Evolutionary conservation across 495 filamentous ascomycete genomes (phyloP).

Genomic region (Podospora pseudocomata): DNA sequence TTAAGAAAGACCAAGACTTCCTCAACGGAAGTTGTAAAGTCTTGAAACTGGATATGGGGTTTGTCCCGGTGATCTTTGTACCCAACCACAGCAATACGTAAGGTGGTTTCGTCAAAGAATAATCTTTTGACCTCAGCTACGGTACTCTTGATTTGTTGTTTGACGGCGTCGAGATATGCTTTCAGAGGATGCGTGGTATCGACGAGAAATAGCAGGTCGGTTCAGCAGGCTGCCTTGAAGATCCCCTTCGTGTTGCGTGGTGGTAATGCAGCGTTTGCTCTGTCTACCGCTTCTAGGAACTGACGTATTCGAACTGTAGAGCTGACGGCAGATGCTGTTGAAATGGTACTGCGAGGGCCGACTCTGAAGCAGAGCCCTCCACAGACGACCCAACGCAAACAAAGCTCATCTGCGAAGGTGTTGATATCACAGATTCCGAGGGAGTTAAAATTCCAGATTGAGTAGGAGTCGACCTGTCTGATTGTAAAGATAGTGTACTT

Average conservation of each 20-base stretch:
- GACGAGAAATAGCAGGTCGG: conserved; percentile 40
- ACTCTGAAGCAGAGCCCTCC: no score
- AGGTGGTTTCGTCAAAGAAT: conserved; percentile 38
- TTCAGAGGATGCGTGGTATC: conserved; percentile 39
- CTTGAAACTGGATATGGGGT: conserved; percentile 34
- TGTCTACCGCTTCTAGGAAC: no score
- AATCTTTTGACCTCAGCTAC: conserved; percentile 31
- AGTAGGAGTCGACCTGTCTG: no score
- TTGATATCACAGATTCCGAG: no score
- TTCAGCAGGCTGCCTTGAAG: conserved; percentile 36
- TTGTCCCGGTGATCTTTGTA: conserved; percentile 38
- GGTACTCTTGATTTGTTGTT: conserved; percentile 35
- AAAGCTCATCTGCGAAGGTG: no score
- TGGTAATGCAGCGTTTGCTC: no score
- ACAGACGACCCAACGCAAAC: no score
- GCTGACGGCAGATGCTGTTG: no score
- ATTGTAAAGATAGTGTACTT: no score
- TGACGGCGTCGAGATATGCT: conserved; percentile 33
- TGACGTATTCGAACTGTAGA: no score
- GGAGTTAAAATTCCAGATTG: no score
- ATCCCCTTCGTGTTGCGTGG: conserved; percentile 17
- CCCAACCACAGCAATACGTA: conserved; percentile 42
- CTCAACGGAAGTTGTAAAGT: conserved; percentile 32
- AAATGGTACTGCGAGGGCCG: no score
- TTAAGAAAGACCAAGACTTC: conserved; percentile 26